Conservation (phyloP, 768 basidiomycete species). For the Auricularia cornea region DNA sequence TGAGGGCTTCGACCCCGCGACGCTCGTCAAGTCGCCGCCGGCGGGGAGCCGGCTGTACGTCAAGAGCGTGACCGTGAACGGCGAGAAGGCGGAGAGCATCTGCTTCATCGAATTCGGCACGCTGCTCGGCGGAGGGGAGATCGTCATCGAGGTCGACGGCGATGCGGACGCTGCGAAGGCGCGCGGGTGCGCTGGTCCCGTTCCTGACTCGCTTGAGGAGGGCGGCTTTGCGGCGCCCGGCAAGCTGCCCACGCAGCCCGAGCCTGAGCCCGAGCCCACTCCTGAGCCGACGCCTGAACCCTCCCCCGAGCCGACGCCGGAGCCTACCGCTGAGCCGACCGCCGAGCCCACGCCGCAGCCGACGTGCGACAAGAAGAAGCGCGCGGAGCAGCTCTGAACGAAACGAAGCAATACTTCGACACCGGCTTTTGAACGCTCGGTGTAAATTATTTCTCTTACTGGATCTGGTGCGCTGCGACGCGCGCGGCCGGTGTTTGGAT, state of each 20-base stretch:
- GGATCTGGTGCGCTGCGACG: too few relatives aligned
- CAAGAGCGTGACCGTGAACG: conserved; percentile 37
- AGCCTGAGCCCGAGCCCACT: too few relatives aligned
- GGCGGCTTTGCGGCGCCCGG: conserved; percentile 27
- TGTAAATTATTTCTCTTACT: too few relatives aligned
- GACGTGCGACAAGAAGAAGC: too few relatives aligned
- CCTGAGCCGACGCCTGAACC: too few relatives aligned
- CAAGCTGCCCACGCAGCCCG: background rate
- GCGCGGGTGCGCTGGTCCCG: conserved; percentile 26
- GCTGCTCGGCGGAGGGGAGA: conserved; percentile 35
- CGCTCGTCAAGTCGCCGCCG: conserved; percentile 30
- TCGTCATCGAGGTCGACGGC: conserved; percentile 37
- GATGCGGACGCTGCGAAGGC: conserved; percentile 27
- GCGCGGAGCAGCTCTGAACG: too few relatives aligned
- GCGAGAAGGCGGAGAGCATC: conserved; percentile 25
- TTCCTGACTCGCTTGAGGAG: conserved; percentile 32
- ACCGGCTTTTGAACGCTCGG: too few relatives aligned
- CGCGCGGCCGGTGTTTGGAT: too few relatives aligned
- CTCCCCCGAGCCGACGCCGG: too few relatives aligned
- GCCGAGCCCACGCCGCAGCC: too few relatives aligned
- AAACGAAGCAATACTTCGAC: too few relatives aligned
- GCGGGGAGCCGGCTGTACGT: conserved; percentile 35
- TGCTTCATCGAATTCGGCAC: conserved; percentile 41
- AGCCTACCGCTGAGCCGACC: too few relatives aligned
- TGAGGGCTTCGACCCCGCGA: conserved; percentile 30